phyloP scores from a whole-genome alignment of 371 early-diverging fungal species.

The Apophysomyces sp. region DNA sequence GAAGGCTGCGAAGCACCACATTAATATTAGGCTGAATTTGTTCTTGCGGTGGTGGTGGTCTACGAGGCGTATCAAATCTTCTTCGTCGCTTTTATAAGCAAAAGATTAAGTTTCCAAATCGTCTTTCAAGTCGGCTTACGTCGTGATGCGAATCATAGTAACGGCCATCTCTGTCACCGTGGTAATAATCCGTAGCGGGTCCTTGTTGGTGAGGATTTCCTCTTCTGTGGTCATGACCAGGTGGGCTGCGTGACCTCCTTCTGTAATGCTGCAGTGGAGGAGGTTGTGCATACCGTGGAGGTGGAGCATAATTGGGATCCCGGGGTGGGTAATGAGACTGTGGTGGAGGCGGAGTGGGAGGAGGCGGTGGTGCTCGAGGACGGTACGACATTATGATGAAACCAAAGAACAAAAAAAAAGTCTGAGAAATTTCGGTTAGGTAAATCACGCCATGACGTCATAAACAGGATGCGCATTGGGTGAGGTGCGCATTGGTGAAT shows the following conservation, averaged over 20 bases:
- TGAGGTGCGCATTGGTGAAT: too few species aligned
- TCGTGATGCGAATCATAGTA: not conserved
- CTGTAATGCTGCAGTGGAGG: not conserved
- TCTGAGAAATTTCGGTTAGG: too few species aligned
- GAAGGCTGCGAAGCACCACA: conserved; percentile 46
- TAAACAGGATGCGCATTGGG: too few species aligned
- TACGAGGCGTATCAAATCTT: not conserved
- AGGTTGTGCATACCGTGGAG: not conserved
- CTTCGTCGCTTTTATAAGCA: not conserved
- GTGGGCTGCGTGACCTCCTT: not conserved
- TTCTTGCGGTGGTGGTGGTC: not conserved
- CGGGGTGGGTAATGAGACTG: not conserved
- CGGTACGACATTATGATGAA: not conserved
- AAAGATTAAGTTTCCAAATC: not conserved
- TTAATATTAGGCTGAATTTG: conserved; percentile 42
- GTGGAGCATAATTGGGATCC: not conserved
- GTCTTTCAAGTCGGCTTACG: not conserved
- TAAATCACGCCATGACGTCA: too few species aligned
- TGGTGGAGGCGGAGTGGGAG: not conserved
- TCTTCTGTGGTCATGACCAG: not conserved
- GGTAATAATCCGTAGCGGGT: not conserved
- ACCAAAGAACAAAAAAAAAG: too few species aligned
- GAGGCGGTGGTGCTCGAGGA: conserved; percentile 2
- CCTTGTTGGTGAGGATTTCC: not conserved
- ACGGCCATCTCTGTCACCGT: not conserved